Percentiles rank a stretch among this genome's conserved stretches.
phyloP scores from a whole-genome alignment of 1,139 yeast species.

The Magnusiomyces tetraspermus region DNA sequence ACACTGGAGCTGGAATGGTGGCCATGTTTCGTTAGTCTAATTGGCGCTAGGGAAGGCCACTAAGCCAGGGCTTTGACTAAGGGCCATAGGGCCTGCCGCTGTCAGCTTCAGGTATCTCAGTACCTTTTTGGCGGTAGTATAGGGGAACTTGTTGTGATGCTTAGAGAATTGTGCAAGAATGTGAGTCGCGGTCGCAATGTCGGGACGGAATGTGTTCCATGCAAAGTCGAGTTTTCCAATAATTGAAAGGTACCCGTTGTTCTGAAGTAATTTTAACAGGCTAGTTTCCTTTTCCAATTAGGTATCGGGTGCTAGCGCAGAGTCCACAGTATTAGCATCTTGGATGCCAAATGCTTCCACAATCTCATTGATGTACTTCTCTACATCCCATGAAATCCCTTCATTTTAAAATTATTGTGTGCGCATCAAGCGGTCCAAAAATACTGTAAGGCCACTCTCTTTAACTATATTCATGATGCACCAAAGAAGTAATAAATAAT shows the following conservation, averaged over 20 bases:
- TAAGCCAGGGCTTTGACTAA: no score
- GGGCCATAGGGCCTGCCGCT: no score
- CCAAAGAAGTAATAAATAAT: no score
- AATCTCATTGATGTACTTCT: neutral
- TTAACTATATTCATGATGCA: no score
- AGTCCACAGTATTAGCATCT: neutral
- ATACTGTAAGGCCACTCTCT: no score
- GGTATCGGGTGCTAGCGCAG: neutral
- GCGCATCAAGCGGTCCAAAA: no score
- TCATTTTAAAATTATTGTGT: no score
- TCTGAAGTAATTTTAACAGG: neutral
- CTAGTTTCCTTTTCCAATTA: neutral
- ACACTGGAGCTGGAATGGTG: no score
- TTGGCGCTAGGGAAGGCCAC: no score
- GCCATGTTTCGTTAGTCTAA: no score
- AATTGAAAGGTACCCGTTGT: neutral
- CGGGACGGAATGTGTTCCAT: neutral
- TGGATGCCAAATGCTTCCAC: neutral
- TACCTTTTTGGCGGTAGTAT: neutral
- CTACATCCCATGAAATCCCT: neutral
- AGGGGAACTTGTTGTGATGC: neutral
- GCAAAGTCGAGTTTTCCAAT: neutral
- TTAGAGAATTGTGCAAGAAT: neutral
- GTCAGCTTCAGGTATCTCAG: neutral
- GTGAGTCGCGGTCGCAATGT: neutral